Base-by-base conservation (phyloP, 1,284 basidiomycete genomes). In the Termitomyces sp. region DNA sequence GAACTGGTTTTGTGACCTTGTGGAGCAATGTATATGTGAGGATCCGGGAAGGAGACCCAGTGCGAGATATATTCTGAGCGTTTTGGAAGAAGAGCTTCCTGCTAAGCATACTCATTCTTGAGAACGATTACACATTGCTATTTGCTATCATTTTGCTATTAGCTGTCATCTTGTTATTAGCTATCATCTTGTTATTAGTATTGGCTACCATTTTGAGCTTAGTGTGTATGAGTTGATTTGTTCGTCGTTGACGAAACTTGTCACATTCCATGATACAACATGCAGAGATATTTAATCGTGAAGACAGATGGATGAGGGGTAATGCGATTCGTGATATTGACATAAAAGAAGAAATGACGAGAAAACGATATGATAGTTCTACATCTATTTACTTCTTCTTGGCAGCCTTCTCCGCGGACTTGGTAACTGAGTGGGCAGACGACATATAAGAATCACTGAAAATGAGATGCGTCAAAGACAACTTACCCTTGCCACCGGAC, bases 331-430 rank as follows among this genome's bases (percentile, higher is more conserved):
- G 66, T 70, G 72, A 67, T n/a, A n/a, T 69, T 66, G 67, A 73
- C 64, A 70, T 75, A 73, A 78, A 77, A 72, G 69, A 72, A 68
- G 67, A 67, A 69, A 72, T 53, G 63, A 70, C 72, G 69, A 70
- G 70, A 63, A 71, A 67, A 70, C 65, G 64, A 67, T 77, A 77
- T 74, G 77, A 67, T 70, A 69, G 69, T 77, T 84, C 81, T 81
- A 84, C 82, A 79, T 85, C 83, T 84, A 84, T 81, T 88, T 91
- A 93, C 82, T 93, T 93, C 91, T 93, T 93, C 90, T 93, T 93
- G 77, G 80, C 69, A 64, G 91, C 92, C 83, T 96, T 97, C 83
- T 93, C 93, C 58, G 93, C 95, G 60, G 93, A 86, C 84, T 95
- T 94, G 66, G 92, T 95, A 66, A 91, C 91, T 92, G 69, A 34